Evolutionary conservation across 495 filamentous ascomycete genomes (phyloP).

Genomic region (Neurospora intermedia): DNA sequence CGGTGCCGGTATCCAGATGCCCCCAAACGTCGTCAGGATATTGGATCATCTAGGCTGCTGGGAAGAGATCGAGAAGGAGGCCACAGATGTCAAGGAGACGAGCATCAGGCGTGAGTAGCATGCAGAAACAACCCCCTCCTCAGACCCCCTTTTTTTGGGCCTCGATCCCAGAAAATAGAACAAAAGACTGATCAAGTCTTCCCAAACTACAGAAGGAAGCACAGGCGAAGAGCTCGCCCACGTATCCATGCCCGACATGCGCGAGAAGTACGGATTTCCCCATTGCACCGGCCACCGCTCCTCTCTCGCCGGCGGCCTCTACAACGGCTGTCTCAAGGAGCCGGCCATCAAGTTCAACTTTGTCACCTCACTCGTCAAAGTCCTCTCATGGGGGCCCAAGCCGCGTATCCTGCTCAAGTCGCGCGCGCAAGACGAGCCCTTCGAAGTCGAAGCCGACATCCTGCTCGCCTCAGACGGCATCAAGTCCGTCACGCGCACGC

Average conservation of each 20-base stretch:
- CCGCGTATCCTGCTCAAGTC: conserved; percentile 47
- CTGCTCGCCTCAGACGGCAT: conserved; percentile 66
- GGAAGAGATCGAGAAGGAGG: conserved; percentile 55
- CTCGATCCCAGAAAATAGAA: conserved; percentile 1
- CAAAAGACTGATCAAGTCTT: not conserved
- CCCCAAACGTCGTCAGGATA: conserved; percentile 70
- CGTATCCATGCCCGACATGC: conserved; percentile 57
- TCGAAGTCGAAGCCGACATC: conserved; percentile 52
- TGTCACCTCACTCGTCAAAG: conserved; percentile 39
- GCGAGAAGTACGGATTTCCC: conserved; percentile 56
- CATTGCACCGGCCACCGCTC: conserved; percentile 73
- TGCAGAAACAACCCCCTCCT: not conserved
- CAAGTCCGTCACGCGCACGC: conserved; percentile 51
- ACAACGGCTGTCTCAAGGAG: conserved; percentile 54
- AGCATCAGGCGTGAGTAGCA: conserved; percentile 28
- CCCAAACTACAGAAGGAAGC: conserved; percentile 44
- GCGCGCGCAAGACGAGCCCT: conserved; percentile 39
- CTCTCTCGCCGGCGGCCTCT: conserved; percentile 59
- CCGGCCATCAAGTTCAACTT: conserved; percentile 60
- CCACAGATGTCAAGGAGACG: conserved; percentile 36
- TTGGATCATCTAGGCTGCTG: conserved; percentile 59
- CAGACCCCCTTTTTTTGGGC: not conserved
- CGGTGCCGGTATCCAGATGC: conserved; percentile 73
- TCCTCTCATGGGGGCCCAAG: conserved; percentile 44
- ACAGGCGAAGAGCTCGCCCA: conserved; percentile 57